phyloP scores from a whole-genome alignment of 2,329 filamentous ascomycete species.

The Epichloe scottii region DNA sequence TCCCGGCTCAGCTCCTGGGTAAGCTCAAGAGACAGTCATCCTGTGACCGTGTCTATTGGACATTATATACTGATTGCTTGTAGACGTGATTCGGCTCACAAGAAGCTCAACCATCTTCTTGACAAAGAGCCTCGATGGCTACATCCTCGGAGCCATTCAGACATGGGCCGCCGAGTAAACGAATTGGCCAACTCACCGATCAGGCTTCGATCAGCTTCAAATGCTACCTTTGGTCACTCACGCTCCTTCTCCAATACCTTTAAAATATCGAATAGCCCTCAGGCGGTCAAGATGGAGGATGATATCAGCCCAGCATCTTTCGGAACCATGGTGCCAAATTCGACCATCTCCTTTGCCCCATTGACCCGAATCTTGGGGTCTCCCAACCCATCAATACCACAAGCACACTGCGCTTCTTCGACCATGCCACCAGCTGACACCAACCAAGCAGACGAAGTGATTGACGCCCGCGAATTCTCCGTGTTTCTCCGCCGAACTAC shows the following conservation, averaged over 20 bases:
- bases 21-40: conserved; percentile 10
- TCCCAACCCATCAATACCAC: background rate
- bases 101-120: conserved; percentile 42
- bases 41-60: background rate
- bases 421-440: background rate
- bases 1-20: conserved; percentile 34
- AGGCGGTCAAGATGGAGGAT: conserved; percentile 1
- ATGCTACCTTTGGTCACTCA: background rate
- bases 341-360: background rate
- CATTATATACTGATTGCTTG: background rate
- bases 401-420: background rate
- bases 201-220: conserved; percentile 10
- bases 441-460: background rate
- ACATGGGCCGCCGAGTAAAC: conserved; percentile 39
- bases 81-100: conserved; percentile 46
- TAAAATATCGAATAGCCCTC: conserved; percentile 4
- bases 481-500: conserved; percentile 22
- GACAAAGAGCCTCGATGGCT: conserved; percentile 48
- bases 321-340: background rate
- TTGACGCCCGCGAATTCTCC: conserved; percentile 9
- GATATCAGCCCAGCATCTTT: conserved; percentile 3
- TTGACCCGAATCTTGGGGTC: background rate
- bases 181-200: conserved; percentile 28
- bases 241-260: background rate
- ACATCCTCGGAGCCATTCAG: conserved; percentile 35